A percentile compares a stretch with the other conserved stretches of the same genome.
These are phyloP conservation scores for Colletotrichum shisoi DNA, from an alignment of 2,329 filamentous ascomycete species.

Conservation along the genomic window DNA sequence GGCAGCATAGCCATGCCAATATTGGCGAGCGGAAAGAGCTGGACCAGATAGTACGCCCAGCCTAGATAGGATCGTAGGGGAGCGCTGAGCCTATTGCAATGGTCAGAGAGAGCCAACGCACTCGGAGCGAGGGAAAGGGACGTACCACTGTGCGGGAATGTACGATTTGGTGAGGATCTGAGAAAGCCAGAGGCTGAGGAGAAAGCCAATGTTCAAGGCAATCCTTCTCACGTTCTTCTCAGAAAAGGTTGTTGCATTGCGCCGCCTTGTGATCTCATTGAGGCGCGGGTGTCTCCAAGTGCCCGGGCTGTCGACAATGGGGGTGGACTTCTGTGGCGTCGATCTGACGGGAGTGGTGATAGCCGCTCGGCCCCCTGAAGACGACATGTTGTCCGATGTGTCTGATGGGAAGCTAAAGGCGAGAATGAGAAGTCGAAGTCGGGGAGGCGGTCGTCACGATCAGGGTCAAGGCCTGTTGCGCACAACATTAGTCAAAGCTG, in stretches of 20 bases:
- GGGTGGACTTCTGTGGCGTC: slow-evolving; percentile 48
- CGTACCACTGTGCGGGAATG: slow-evolving; percentile 53
- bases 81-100: slow-evolving; percentile 24
- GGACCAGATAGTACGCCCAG: slow-evolving; percentile 58
- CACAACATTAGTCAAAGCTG: slow-evolving; percentile 13
- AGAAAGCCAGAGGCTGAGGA: slow-evolving; percentile 51
- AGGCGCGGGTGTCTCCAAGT: slow-evolving; percentile 91
- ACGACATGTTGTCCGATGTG: slow-evolving; percentile 45
- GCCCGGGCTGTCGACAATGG: slow-evolving; percentile 67
- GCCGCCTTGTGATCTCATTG: slow-evolving; percentile 83
- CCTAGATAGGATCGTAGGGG: slow-evolving; percentile 47
- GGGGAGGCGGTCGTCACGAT: slow-evolving; percentile 21
- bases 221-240: slow-evolving; percentile 77
- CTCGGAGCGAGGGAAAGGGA: slow-evolving; percentile 24
- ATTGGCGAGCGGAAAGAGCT: slow-evolving; percentile 72
- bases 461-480: slow-evolving; percentile 34
- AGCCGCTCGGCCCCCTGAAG: slow-evolving; percentile 38
- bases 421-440: slow-evolving; percentile 12
- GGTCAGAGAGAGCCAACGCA: slow-evolving; percentile 3
- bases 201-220: slow-evolving; percentile 68
- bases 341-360: slow-evolving; percentile 53
- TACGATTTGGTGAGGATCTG: slow-evolving; percentile 50
- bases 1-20: slow-evolving; percentile 75
- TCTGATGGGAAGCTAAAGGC: background rate
- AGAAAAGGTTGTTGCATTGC: slow-evolving; percentile 79